A percentile compares a stretch with the other conserved stretches of the same genome.
Evolutionary conservation across 805 yeast species (phyloP).

Genomic region (Myxozyma neotropica): DNA sequence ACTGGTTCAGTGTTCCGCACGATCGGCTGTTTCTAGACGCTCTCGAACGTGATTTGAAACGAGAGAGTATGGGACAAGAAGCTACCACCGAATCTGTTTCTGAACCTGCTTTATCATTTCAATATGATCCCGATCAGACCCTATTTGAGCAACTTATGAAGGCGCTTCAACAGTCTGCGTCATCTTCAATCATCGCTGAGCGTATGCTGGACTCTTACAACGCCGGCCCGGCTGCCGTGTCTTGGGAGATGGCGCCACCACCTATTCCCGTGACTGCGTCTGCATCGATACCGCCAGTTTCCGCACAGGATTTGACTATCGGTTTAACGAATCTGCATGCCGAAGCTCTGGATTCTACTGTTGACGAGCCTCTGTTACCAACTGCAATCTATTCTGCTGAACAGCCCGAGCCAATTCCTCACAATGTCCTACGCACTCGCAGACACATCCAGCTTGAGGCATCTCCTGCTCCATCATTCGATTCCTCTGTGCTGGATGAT

Average conservation of each 20-base stretch:
- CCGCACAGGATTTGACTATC: not conserved
- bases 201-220: constrained; percentile 33
- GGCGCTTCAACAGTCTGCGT: constrained; percentile 30
- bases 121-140: constrained; percentile 52
- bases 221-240: constrained; percentile 21
- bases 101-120: constrained; percentile 81
- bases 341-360: not conserved
- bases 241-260: constrained; percentile 26
- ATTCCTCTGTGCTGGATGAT: constrained; percentile 23
- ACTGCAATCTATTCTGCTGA: not conserved
- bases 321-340: not conserved
- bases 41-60: constrained; percentile 84
- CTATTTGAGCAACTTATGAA: constrained; percentile 44
- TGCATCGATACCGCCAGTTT: not conserved
- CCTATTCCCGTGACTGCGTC: not conserved
- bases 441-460: constrained; percentile 6
- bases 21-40: constrained; percentile 92
- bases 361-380: not conserved
- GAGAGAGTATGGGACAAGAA: constrained; percentile 59
- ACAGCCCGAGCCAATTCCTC: not conserved
- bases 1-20: constrained; percentile 95
- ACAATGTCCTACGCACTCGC: not conserved
- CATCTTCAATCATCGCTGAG: constrained; percentile 25
- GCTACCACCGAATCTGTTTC: constrained; percentile 71
- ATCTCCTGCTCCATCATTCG: constrained; percentile 29